These are phyloP conservation scores for Zoysia japonica DNA, from an alignment of 176 grass and related monocot species.

Conservation along the genomic window DNA sequence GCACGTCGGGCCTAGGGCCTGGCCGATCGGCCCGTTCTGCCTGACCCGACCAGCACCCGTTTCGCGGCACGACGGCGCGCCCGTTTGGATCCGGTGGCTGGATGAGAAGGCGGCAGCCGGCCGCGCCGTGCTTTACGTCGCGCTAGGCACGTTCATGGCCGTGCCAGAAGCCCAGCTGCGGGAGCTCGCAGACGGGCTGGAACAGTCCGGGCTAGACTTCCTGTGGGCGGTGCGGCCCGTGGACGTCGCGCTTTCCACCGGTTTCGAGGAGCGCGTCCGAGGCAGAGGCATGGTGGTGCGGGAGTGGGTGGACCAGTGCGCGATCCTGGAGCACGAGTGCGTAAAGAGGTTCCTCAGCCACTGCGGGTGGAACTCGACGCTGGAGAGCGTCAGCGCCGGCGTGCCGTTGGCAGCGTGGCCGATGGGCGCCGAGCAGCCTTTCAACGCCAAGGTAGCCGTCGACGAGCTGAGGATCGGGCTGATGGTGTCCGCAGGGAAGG, in stretches of 20 bases:
- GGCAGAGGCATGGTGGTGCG: constrained; percentile 27
- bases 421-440: constrained; percentile 29
- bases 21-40: constrained; percentile 11
- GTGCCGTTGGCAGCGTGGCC: constrained; percentile 44
- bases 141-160: neutral
- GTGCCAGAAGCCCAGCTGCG: neutral
- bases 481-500: neutral
- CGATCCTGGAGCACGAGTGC: constrained; percentile 4
- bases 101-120: constrained; percentile 35
- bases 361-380: constrained; percentile 26
- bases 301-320: constrained; percentile 41
- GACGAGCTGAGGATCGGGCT: constrained; percentile 19
- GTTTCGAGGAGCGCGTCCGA: constrained; percentile 20
- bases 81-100: constrained; percentile 18
- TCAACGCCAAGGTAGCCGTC: constrained; percentile 13
- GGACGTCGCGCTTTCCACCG: neutral
- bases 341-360: constrained; percentile 35
- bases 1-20: neutral
- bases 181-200: constrained; percentile 11
- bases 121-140: constrained; percentile 16
- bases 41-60: neutral
- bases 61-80: too few species aligned
- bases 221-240: constrained; percentile 19
- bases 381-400: constrained; percentile 31
- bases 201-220: neutral